Evolutionary conservation across 2,329 filamentous ascomycete species (phyloP).

Genomic region (Aspergillus fijiensis): DNA sequence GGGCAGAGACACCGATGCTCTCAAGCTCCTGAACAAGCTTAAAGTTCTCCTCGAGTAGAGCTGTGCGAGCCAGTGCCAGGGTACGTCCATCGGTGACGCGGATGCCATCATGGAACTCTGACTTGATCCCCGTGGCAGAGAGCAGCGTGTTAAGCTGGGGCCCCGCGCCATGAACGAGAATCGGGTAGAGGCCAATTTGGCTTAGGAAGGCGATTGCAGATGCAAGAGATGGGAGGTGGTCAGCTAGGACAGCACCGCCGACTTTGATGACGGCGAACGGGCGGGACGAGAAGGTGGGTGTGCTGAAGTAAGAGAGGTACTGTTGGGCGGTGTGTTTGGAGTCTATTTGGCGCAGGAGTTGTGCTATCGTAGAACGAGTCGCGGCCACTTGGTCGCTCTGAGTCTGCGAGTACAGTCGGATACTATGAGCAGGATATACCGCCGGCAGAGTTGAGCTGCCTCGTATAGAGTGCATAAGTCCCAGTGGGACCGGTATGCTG

Average conservation of each 20-base stretch:
- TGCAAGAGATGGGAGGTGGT: conserved; percentile 88
- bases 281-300: conserved; percentile 74
- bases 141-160: conserved; percentile 92
- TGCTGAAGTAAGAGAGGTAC: conserved; percentile 96
- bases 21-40: conserved; percentile 88
- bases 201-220: conserved; percentile 87
- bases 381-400: conserved; percentile 53
- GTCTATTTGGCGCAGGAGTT: conserved; percentile 90
- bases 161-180: conserved; percentile 92
- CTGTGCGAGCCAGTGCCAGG: conserved; percentile 80
- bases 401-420: conserved; percentile 47
- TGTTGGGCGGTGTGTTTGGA: conserved; percentile 96
- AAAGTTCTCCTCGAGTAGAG: conserved; percentile 94
- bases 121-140: conserved; percentile 86
- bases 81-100: conserved; percentile 95
- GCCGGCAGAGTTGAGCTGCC: background rate
- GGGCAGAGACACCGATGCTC: conserved; percentile 80
- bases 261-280: conserved; percentile 99
- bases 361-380: conserved; percentile 78
- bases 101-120: conserved; percentile 94
- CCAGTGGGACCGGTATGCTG: background rate
- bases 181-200: conserved; percentile 89
- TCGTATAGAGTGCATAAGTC: background rate
- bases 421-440: background rate
- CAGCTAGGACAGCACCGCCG: conserved; percentile 90